Percentiles rank a stretch among this genome's conserved stretches.
Evolutionary conservation across 345 rosid genomes (phyloP).

Genomic region (Eucalyptus marginata): DNA sequence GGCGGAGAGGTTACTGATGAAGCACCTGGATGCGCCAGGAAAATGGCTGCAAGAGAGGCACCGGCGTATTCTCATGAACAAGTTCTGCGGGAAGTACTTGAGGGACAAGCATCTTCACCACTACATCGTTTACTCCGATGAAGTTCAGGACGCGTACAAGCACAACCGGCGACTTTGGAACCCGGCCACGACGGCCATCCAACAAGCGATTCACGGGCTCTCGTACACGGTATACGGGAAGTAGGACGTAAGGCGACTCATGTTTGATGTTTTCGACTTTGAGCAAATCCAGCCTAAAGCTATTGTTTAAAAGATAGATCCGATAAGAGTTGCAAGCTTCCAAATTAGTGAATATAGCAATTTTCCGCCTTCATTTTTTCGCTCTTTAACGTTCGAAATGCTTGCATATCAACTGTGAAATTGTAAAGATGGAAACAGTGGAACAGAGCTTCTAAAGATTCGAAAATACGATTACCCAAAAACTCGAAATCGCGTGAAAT

Average conservation of each 20-base stretch:
- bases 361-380: neutral
- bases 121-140: slow-evolving; percentile 43
- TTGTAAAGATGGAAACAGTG: neutral
- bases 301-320: neutral
- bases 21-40: slow-evolving; percentile 93
- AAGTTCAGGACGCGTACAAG: slow-evolving; percentile 70
- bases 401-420: neutral
- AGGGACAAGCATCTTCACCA: slow-evolving; percentile 75
- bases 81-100: slow-evolving; percentile 76
- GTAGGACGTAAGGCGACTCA: slow-evolving; percentile 81
- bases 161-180: slow-evolving; percentile 71
- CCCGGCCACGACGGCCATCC: slow-evolving; percentile 75
- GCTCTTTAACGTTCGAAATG: neutral
- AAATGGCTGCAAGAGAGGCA: slow-evolving; percentile 86
- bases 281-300: slow-evolving; percentile 39
- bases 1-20: slow-evolving; percentile 89
- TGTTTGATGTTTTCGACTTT: slow-evolving; percentile 92
- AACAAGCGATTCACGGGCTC: slow-evolving; percentile 91
- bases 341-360: neutral
- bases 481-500: neutral
- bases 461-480: too few species aligned
- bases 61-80: slow-evolving; percentile 83
- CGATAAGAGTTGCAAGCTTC: neutral
- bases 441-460: neutral
- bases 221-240: slow-evolving; percentile 76